Conservation (phyloP, 164 flowering plant species). For the Magnolia kwangsiensis region DNA sequence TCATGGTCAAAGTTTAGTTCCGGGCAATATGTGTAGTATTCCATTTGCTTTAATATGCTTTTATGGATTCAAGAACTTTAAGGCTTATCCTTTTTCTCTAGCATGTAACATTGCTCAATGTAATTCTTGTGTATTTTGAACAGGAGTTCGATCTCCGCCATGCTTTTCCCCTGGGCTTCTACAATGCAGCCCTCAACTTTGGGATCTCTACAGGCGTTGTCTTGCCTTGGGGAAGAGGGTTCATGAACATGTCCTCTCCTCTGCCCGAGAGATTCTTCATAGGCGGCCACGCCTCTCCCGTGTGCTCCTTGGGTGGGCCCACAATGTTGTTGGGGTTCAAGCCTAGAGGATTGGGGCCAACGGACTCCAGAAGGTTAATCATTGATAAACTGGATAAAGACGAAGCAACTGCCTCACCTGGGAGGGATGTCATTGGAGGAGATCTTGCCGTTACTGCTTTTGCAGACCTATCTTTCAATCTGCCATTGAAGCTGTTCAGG, state of each 20-base stretch:
- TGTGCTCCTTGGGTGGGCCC: slow-evolving; percentile 77
- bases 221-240: slow-evolving; percentile 83
- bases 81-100: background rate
- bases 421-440: slow-evolving; percentile 75
- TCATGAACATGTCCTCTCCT: slow-evolving; percentile 49
- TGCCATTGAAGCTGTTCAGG: slow-evolving; percentile 67
- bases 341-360: slow-evolving; percentile 76
- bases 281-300: slow-evolving; percentile 84
- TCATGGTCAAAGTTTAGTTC: background rate
- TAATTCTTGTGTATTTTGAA: slow-evolving; percentile 9
- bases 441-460: slow-evolving; percentile 83
- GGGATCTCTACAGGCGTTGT: slow-evolving; percentile 73
- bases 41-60: background rate
- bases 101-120: background rate
- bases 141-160: slow-evolving; percentile 90
- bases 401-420: slow-evolving; percentile 32
- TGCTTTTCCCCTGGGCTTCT: slow-evolving; percentile 84
- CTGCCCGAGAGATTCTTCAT: slow-evolving; percentile 79
- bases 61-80: background rate
- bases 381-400: slow-evolving; percentile 32
- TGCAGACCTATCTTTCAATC: slow-evolving; percentile 89
- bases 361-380: slow-evolving; percentile 58
- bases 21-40: too few relatives aligned
- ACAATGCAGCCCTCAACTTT: slow-evolving; percentile 69
- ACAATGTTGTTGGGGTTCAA: slow-evolving; percentile 71